Base-by-base conservation (phyloP, 2,329 filamentous ascomycete species). In the Fusarium metavorans region DNA sequence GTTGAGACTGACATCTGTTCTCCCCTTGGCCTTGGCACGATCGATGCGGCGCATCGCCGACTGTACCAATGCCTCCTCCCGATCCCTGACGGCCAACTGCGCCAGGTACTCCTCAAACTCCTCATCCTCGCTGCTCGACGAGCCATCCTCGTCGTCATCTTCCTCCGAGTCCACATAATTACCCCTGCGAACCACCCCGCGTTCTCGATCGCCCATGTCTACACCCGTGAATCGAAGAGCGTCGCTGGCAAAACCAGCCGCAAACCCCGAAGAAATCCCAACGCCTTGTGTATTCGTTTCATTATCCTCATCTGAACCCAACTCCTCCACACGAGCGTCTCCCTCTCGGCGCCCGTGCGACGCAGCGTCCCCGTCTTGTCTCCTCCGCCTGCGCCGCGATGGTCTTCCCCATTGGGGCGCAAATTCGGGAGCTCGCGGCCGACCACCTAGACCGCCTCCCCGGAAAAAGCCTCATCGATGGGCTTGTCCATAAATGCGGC, bases 391-490 rank as follows among this genome's bases (percentile, higher is more conserved):
- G 90, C 92, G 93, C 93, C 94, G 93, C 90, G 94, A 94, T 97
- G 95, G 95, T 98, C 96, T 98, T 98, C 95, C 96, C 96, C 94
- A 95, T 91, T 88, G 92, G 94, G 95, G 95, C 95, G 93, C 92
- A 89, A 85, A 87, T 92, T 92, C 89, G 90, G 95, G 96, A 98
- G 95, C 93, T 97, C 93, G 97, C 97, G 96, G 96, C 95, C 96
- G 97, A 98, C 95, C 95, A 97, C 90, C 92, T 98, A 99, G 94
- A 99, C 97, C 95, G 97, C 96, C 96, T 99, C 97, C 95, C 97
- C 97, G 90, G 96, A 98, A 98, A 99, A 99, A 98, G 95, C 95
- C 95, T 97, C 96, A 92, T 98, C 97, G 88, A 98, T 98, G 70
- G 96, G 96, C 91, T 98, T 98, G 84, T 98, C 96, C 93, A 98